Percentiles rank a stretch among this genome's conserved stretches.
Evolutionary conservation across 148 eudicot species (phyloP).

Genomic region (Nepenthes gracilis): DNA sequence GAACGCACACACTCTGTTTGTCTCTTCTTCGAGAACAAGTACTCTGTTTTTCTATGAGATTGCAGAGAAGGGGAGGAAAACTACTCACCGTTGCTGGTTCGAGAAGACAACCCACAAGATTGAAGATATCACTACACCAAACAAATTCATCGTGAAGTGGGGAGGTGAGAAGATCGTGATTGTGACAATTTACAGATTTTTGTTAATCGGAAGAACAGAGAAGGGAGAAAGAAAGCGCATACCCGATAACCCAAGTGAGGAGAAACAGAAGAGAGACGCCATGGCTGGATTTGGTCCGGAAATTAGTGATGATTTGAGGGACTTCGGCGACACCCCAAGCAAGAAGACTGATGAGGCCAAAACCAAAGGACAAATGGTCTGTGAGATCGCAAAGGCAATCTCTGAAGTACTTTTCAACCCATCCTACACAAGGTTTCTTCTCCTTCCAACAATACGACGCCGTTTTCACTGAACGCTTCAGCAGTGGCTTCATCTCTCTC

Average conservation of each 20-base stretch:
- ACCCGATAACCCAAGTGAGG: constrained; percentile 87
- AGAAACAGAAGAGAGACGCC: constrained; percentile 86
- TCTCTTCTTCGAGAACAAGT: background rate
- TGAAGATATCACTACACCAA: constrained; percentile 65
- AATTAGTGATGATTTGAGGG: constrained; percentile 96
- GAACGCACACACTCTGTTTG: too few species aligned
- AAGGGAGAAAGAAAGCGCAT: background rate
- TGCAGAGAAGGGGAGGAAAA: background rate
- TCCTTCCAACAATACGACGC: constrained; percentile 45
- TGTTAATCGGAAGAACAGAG: background rate
- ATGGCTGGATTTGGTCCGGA: constrained; percentile 83
- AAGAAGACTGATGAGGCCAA: constrained; percentile 58
- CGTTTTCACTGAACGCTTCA: background rate
- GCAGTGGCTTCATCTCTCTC: too few species aligned
- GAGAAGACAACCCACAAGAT: constrained; percentile 73
- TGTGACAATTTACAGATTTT: too few species aligned
- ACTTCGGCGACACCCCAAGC: constrained; percentile 97
- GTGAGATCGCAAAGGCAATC: constrained; percentile 67
- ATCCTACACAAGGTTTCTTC: constrained; percentile 46
- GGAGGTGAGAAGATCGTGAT: background rate
- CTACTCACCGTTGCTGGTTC: constrained; percentile 91
- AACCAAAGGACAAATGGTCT: constrained; percentile 69
- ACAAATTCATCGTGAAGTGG: background rate
- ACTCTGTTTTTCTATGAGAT: background rate
- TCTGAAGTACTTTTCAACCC: constrained; percentile 64